A percentile compares a stretch with the other conserved stretches of the same genome.
These are phyloP conservation scores for Sporothrix variecibatus DNA, from an alignment of 2,329 filamentous ascomycete species.

Conservation along the genomic window DNA sequence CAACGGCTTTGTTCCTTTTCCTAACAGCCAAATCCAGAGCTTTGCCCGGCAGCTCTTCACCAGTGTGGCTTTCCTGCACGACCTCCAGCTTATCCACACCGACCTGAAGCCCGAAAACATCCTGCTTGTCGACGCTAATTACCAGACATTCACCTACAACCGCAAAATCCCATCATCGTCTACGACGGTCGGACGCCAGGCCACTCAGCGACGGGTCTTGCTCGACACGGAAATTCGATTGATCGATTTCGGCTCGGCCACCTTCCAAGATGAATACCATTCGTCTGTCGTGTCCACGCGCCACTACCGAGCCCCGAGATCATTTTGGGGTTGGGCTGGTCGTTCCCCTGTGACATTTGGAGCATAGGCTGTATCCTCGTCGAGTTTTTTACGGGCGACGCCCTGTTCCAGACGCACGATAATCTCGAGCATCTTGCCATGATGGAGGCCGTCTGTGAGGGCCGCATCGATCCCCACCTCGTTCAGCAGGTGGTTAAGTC, in stretches of 20 bases:
- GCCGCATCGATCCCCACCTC: constrained; percentile 59
- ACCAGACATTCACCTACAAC: constrained; percentile 72
- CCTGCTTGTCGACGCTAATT: constrained; percentile 63
- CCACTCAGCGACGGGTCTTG: constrained; percentile 64
- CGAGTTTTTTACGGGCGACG: constrained; percentile 71
- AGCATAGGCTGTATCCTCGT: constrained; percentile 73
- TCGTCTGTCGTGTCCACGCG: constrained; percentile 70
- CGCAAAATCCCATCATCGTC: constrained; percentile 69
- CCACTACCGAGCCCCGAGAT: constrained; percentile 70
- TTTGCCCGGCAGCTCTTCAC: constrained; percentile 95
- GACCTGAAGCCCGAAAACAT: constrained; percentile 73
- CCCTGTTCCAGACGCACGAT: constrained; percentile 71
- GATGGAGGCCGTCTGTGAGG: constrained; percentile 69
- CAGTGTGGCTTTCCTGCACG: constrained; percentile 97
- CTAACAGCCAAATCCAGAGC: constrained; percentile 96
- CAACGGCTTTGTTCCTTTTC: constrained; percentile 94
- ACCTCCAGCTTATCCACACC: constrained; percentile 95
- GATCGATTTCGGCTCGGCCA: constrained; percentile 72
- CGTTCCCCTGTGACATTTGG: constrained; percentile 72
- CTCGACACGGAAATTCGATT: constrained; percentile 69
- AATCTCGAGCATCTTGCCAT: constrained; percentile 74
- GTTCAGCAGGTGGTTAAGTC: constrained; percentile 60
- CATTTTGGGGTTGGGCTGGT: constrained; percentile 70
- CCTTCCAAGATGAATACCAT: constrained; percentile 73
- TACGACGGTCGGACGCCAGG: constrained; percentile 59